Percentiles rank a stretch among this genome's conserved stretches.
Conservation (phyloP, 2,329 filamentous ascomycete species). For the Monosporascus ibericus region DNA sequence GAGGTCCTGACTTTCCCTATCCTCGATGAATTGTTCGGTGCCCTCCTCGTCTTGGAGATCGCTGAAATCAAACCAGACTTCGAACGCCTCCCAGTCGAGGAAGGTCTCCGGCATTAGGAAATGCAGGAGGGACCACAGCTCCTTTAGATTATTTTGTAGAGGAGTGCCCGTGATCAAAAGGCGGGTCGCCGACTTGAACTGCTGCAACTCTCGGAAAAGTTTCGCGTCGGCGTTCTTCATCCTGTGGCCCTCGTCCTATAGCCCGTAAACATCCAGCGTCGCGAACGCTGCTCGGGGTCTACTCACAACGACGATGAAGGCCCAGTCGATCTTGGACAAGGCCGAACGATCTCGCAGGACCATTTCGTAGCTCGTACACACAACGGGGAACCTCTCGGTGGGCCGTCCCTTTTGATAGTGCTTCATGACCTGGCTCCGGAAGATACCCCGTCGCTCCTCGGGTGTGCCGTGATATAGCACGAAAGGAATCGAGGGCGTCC, state of each 20-base stretch:
- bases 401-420: conserved; percentile 57
- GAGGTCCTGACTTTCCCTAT: conserved; percentile 69
- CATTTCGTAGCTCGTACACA: conserved; percentile 95
- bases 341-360: conserved; percentile 83
- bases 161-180: conserved; percentile 93
- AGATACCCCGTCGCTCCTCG: conserved; percentile 68
- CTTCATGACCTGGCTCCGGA: conserved; percentile 63
- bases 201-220: conserved; percentile 80
- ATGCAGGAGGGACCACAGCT: conserved; percentile 90
- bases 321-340: conserved; percentile 82
- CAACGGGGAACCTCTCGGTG: conserved; percentile 71
- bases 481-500: conserved; percentile 84
- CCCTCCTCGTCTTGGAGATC: conserved; percentile 78
- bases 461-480: conserved; percentile 87
- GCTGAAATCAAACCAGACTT: conserved; percentile 95
- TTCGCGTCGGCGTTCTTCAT: conserved; percentile 96
- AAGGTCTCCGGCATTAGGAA: conserved; percentile 92
- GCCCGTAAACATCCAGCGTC: conserved; percentile 9
- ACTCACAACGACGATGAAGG: conserved; percentile 88
- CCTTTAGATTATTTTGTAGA: conserved; percentile 89
- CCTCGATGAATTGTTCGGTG: conserved; percentile 71
- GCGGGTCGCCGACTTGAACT: conserved; percentile 84
- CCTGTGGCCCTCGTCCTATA: conserved; percentile 84
- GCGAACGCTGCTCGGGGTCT: no score
- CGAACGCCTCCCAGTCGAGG: conserved; percentile 86